Evolutionary conservation across 1,284 basidiomycete genomes (phyloP), one percentile per base, ranked within the genome.

Genomic region (Cutaneotrichosporon sp.): DNA sequence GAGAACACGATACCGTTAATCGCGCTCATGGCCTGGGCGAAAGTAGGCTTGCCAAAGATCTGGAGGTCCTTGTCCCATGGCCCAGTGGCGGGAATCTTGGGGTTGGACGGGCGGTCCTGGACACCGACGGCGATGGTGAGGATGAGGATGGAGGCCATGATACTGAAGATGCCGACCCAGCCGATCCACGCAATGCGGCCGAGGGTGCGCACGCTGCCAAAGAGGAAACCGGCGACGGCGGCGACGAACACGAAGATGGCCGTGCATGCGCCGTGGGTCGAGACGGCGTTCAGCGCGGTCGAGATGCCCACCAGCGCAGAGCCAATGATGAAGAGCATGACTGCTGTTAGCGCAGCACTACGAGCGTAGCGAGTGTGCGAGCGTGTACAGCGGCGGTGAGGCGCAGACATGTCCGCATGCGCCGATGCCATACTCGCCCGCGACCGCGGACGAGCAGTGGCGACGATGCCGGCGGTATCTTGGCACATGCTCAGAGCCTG

Each of bases 81-180:
- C 0, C 65, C 68, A 30, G 50, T 52, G 12, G 35, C 20, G 21
- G 73, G 71, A 1, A 66, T 66, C 8, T 33, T 34, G 15, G 49
- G 49, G 52, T 34, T 37, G 38, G 20, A 44, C 17, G 70, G 70
- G 51, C 74, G 63, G 44, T 70, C 70, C 30, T 68, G 58, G 2
- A 73, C 63, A 15, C 68, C 72, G 42, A 76, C 74, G 15, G 74
- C 70, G 49, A 76, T 58, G 50, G 69, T 70, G 36, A 76, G 61
- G 18, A 67, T 70, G 51, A 76, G 49, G 53, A 76, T 66, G 34
- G 74, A 50, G 45, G 69, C 60, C 43, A 74, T 57, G 50, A 69
- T 61, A 12, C 56, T 61, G 48, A 61, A 34, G 23, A 70, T 52
- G 52, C 61, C 65, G 44, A 63, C 57, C 74, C 74, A 76, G 1